phyloP scores from a whole-genome alignment of 2,329 filamentous ascomycete genomes.

The Pyrenochaeta sp. region DNA sequence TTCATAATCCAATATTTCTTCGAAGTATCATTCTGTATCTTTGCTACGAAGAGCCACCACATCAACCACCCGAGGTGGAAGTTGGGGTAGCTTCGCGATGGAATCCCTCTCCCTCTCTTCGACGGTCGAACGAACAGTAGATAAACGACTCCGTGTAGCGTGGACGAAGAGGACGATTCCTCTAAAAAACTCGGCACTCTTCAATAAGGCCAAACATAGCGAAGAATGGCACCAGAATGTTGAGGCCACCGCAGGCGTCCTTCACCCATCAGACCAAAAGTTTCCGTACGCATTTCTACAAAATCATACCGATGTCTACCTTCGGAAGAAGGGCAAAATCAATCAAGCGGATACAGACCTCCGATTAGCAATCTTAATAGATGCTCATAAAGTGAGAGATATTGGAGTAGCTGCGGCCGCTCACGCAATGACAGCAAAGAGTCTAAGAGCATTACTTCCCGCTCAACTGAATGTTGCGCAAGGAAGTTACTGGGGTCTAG shows the following conservation, averaged over 20 bases:
- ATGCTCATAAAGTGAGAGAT: conserved; percentile 29
- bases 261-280: conserved; percentile 34
- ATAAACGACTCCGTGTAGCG: conserved; percentile 18
- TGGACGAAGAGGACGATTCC: conserved; percentile 23
- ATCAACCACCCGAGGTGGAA: neutral
- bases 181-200: conserved; percentile 23
- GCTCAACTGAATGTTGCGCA: conserved; percentile 36
- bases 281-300: conserved; percentile 35
- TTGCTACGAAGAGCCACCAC: neutral
- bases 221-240: conserved; percentile 41
- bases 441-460: conserved; percentile 31
- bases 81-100: conserved; percentile 1
- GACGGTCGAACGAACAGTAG: conserved; percentile 10
- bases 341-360: conserved; percentile 32
- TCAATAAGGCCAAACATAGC: conserved; percentile 36
- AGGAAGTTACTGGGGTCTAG: conserved; percentile 39
- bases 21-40: neutral
- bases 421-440: conserved; percentile 37
- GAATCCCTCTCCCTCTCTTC: conserved; percentile 3
- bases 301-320: conserved; percentile 38
- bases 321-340: conserved; percentile 44
- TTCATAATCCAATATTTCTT: neutral
- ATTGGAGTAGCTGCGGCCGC: conserved; percentile 42
- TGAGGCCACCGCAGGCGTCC: conserved; percentile 29
- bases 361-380: conserved; percentile 31